phyloP scores from a whole-genome alignment of 345 rosid genomes.

The Aethionema arabicum region DNA sequence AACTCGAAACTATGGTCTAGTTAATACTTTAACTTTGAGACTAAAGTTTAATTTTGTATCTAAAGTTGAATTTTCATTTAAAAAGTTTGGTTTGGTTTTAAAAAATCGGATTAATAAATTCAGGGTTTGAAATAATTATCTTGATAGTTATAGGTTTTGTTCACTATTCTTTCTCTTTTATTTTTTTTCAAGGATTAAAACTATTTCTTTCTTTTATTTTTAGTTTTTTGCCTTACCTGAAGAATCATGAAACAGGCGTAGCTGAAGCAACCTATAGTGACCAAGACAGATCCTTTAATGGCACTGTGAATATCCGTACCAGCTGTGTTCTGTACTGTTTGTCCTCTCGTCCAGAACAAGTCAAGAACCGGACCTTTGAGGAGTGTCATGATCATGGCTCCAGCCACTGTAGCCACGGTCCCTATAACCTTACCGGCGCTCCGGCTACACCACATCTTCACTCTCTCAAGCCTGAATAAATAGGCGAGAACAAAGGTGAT shows the following conservation, averaged over 20 bases:
- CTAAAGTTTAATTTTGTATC: too few relatives aligned
- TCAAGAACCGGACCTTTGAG: constrained; percentile 62
- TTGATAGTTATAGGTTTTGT: too few relatives aligned
- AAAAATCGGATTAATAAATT: too few relatives aligned
- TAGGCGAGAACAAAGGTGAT: constrained; percentile 77
- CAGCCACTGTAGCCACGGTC: constrained; percentile 73
- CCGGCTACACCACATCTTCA: constrained; percentile 46
- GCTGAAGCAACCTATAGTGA: constrained; percentile 65
- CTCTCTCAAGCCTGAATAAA: constrained; percentile 67
- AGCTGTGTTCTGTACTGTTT: constrained; percentile 34
- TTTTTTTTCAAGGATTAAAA: too few relatives aligned
- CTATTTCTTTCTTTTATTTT: too few relatives aligned
- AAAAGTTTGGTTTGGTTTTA: too few relatives aligned
- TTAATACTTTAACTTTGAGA: too few relatives aligned
- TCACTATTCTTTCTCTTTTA: too few relatives aligned
- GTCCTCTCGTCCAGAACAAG: constrained; percentile 54
- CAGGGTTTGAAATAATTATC: too few relatives aligned
- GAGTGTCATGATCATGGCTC: constrained; percentile 91
- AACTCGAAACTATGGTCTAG: too few relatives aligned
- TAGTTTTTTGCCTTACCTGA: constrained; percentile 41
- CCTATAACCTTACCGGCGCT: constrained; percentile 74
- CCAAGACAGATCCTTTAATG: constrained; percentile 64
- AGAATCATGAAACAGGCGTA: constrained; percentile 76
- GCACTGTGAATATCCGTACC: constrained; percentile 47
- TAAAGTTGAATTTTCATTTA: neutral